A percentile compares a stretch with the other conserved stretches of the same genome.
Conservation (phyloP, 345 rosid species). For the Eucalyptus virginea region DNA sequence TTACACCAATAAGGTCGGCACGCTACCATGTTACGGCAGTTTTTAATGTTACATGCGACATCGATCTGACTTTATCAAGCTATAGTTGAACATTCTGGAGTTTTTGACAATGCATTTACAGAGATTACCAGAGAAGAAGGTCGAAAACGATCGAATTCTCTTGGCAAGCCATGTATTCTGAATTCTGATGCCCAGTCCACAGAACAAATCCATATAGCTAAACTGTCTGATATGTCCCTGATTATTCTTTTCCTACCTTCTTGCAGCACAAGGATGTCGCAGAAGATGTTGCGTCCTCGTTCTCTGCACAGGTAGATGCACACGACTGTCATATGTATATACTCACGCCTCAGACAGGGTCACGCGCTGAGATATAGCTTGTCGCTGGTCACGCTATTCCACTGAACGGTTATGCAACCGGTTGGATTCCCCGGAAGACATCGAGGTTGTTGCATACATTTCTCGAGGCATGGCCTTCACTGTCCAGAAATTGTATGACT, state of each 20-base stretch:
- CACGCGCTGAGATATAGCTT: slow-evolving; percentile 17
- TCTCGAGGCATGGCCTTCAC: not conserved
- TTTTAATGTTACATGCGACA: not conserved
- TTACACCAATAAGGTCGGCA: not conserved
- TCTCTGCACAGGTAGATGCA: slow-evolving; percentile 43
- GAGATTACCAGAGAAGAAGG: not conserved
- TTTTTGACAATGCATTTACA: not conserved
- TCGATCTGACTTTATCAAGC: not conserved
- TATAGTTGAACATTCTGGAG: not conserved
- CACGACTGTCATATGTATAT: slow-evolving; percentile 65
- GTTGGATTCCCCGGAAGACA: not conserved
- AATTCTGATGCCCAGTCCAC: not conserved
- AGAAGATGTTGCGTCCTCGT: slow-evolving; percentile 40
- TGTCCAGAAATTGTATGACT: not conserved
- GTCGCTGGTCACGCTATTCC: not conserved
- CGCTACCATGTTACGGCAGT: not conserved
- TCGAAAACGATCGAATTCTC: not conserved
- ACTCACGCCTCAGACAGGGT: slow-evolving; percentile 35
- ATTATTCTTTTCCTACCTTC: not conserved
- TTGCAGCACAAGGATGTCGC: slow-evolving; percentile 46
- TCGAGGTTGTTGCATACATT: not conserved
- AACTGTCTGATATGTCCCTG: not conserved
- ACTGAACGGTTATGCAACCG: not conserved
- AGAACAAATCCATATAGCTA: not conserved
- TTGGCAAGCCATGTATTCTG: not conserved